These are phyloP conservation scores for Chytriomyces sp. DNA, from an alignment of 192 early-diverging fungal genomes.

Conservation along the genomic window DNA sequence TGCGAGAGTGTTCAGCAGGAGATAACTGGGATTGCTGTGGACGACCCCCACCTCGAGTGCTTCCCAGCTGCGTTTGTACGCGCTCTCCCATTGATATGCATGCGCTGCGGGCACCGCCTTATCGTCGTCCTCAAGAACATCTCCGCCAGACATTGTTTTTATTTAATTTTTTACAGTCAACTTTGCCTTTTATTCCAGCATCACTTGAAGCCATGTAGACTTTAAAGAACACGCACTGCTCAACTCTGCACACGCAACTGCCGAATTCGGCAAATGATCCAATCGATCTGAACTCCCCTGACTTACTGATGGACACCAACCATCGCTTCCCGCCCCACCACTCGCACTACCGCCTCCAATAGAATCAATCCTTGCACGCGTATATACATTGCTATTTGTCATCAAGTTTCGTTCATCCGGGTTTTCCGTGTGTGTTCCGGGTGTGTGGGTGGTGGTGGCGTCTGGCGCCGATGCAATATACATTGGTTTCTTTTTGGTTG, in stretches of 20 bases:
- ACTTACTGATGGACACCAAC: too few relatives aligned
- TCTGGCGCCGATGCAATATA: background rate
- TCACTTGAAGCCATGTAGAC: background rate
- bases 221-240: background rate
- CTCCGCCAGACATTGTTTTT: background rate
- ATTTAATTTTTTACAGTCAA: background rate
- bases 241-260: background rate
- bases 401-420: too few relatives aligned
- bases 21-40: background rate
- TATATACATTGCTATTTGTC: too few relatives aligned
- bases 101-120: background rate
- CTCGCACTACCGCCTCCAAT: too few relatives aligned
- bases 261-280: too few relatives aligned
- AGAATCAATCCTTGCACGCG: too few relatives aligned
- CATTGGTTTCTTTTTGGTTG: too few relatives aligned
- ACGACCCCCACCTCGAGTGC: slow-evolving; percentile 69
- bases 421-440: background rate
- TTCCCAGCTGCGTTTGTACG: slow-evolving; percentile 97
- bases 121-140: slow-evolving; percentile 13
- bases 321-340: too few relatives aligned
- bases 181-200: background rate
- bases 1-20: background rate
- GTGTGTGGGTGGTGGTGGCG: background rate
- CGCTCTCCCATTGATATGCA: slow-evolving; percentile 88
- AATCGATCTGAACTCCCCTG: too few relatives aligned